Evolutionary conservation across 257 asterid species (phyloP), one percentile per base, ranked within the genome.

Genomic region (Solanum tarapatanum): DNA sequence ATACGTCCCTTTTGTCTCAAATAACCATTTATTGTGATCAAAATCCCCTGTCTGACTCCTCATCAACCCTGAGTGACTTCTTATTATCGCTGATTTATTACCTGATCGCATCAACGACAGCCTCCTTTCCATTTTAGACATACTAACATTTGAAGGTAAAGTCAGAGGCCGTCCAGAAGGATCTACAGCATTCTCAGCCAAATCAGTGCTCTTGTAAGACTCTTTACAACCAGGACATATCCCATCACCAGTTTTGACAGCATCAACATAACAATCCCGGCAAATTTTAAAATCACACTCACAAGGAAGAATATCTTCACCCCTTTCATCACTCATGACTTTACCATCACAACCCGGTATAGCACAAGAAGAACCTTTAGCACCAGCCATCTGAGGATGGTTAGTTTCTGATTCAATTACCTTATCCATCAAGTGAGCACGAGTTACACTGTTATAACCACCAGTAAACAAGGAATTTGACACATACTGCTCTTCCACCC

Each of bases 371-470:
- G 99, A 95, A 43, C 99, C 99, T 89, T 94, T 95, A 39, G 94
- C 92, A 48, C 98, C 98, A 41, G 98, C 98, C 98, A 95, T 95
- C 91, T 96, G 99, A 3, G 99, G 99, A 90, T 95, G 98, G 87
- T 84, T 94, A 51, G 95, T 89, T 85, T 94, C 98, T 0, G 99
- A 94, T 36, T 96, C 99, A 11, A 94, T 96, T 90, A 96, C 99
- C 93, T 96, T 96, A 88, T 96, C 98, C 99, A 96, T 96, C 88
- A 96, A 88, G 90, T 96, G 99, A 79, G 99, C 98, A 28, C 98
- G 95, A 6, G 99, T 96, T 10, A 92, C 95, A 41, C 95, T 93
- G 88, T 96, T 94, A 74, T 88, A 95, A 9, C 99, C 99, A 39
- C 99, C 99, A 0, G 99, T 96, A 73, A 96, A 96, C 88, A 96